Evolutionary conservation across 305 asterid genomes (phyloP), one percentile per base, ranked within the genome.

Genomic region (Fraxinus sp.): DNA sequence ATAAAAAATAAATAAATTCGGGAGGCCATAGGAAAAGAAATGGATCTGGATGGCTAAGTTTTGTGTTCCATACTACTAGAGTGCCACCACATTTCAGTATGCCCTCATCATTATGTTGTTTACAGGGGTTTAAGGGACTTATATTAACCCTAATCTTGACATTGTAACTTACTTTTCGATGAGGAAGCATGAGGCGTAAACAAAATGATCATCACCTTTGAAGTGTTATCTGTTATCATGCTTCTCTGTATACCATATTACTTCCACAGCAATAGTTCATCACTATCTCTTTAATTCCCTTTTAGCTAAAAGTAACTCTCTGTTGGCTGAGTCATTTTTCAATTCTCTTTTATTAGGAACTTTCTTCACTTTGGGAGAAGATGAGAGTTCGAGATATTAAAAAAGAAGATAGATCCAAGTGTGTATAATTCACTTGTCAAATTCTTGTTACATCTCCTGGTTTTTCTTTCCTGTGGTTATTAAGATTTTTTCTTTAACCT

Each of bases 351-450:
- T 36, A 30, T 46, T 80, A 94, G 98, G 98, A 92, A 87, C 97
- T 94, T 78, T 88, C 92, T 68, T 57, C 83, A 86, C 90, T 94
- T 14, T 95, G 98, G 98, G 97, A 94, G 88, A 94, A 93, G 90
- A 94, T 95, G 98, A 89, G 99, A 72, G 84, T 87, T 37, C 94
- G 93, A 66, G 88, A 93, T 89, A 92, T 93, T 84, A 79, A 91
- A 1, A 91, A 95, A 87, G 95, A 90, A 80, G 95, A 94, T 62
- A 90, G 97, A 86, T 93, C 98, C 24, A 90, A 81, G 99, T 94
- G 41, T 80, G 86, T 78, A 41, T 66, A 13, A 78, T 41, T 20
- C 71, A 7, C 79, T 77, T 32, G 30, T 79, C 32, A 37, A 35
- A 72, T 86, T 86, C 70, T 70, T 36, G 28, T 76, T n/a, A 22